phyloP scores from a whole-genome alignment of 192 early-diverging fungal genomes.

The Coemansia erecta region DNA sequence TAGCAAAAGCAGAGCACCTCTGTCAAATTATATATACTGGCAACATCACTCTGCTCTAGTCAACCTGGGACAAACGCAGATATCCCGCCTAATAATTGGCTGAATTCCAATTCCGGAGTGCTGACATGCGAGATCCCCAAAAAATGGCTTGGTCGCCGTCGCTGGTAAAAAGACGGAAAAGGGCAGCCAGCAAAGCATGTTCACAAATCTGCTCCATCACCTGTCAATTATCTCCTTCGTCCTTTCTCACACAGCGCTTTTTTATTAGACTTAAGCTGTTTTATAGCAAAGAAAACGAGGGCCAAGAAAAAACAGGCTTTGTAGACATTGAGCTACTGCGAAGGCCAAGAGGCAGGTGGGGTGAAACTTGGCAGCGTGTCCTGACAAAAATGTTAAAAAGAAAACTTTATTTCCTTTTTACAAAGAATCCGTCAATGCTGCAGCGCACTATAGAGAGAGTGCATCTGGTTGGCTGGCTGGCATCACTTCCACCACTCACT shows the following conservation, averaged over 20 bases:
- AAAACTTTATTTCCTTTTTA: constrained; percentile 7
- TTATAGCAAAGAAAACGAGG: no score
- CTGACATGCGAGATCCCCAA: constrained; percentile 5
- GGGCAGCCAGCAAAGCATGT: neutral
- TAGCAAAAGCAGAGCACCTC: neutral
- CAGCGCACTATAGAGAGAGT: no score
- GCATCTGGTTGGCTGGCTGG: neutral
- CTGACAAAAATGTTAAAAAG: neutral
- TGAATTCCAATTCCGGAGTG: neutral
- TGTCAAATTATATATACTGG: neutral
- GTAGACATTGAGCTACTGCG: no score
- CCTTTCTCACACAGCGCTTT: no score
- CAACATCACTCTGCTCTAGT: neutral
- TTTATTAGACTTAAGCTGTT: no score
- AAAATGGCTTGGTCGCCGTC: neutral
- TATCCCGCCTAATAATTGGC: neutral
- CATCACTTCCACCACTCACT: neutral
- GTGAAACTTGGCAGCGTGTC: no score
- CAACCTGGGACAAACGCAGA: no score
- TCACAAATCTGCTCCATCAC: neutral
- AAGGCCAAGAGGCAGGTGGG: no score
- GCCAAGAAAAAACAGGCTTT: no score
- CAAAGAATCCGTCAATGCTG: neutral
- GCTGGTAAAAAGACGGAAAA: neutral
- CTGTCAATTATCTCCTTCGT: no score